These are phyloP conservation scores for Paramecium sexaurelia DNA, from an alignment of 73 alveolate species.

Conservation along the genomic window DNA sequence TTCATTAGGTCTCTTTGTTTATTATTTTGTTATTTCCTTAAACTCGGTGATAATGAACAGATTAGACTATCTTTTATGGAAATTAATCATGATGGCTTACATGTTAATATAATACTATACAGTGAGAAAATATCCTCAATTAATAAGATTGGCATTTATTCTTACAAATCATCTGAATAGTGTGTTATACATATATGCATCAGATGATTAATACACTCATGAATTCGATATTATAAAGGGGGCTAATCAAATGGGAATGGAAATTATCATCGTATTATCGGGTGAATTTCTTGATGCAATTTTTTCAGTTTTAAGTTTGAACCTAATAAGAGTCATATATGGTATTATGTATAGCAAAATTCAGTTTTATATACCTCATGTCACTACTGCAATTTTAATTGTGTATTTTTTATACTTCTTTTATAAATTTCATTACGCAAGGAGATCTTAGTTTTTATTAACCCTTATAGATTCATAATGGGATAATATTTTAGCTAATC, in stretches of 20 bases:
- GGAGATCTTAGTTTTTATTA: background rate
- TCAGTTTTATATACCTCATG: background rate
- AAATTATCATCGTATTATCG: background rate
- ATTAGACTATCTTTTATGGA: background rate
- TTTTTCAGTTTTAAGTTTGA: background rate
- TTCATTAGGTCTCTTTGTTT: background rate
- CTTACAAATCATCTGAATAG: slow-evolving; percentile 10
- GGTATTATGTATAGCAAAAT: background rate
- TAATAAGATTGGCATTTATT: background rate
- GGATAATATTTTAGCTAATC: background rate
- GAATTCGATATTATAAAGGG: slow-evolving; percentile 17
- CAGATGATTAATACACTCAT: background rate
- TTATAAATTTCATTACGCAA: background rate
- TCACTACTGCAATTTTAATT: background rate
- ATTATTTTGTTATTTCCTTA: background rate
- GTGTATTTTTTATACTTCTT: background rate
- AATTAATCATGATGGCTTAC: background rate
- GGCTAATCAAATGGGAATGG: slow-evolving; percentile 14
- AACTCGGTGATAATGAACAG: background rate
- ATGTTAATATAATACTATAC: background rate
- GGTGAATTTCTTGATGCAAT: background rate
- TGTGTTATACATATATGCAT: background rate
- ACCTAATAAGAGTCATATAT: background rate
- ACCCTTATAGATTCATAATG: background rate
- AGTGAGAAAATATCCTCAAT: background rate